Percentiles rank a stretch among this genome's conserved stretches.
Conservation (phyloP, 1,284 basidiomycete species). For the Ceratobasidium papillatum region DNA sequence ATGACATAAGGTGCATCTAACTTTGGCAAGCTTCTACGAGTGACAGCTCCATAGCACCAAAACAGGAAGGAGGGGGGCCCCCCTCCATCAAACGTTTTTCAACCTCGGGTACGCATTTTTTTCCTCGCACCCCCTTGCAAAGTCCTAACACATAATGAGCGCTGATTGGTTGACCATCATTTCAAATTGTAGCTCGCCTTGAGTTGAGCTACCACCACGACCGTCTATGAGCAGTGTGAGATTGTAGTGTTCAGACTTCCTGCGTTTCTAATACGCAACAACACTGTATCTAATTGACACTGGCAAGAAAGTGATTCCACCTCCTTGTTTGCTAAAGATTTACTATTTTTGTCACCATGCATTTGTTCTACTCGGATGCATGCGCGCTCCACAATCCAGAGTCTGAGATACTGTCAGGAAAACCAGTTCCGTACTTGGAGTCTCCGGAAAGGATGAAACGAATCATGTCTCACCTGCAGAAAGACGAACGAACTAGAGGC, state of each 20-base stretch:
- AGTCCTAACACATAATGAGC: not conserved
- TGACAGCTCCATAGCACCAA: no score
- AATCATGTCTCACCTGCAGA: slow-evolving; percentile 49
- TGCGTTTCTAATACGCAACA: not conserved
- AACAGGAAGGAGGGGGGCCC: no score
- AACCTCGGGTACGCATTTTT: no score
- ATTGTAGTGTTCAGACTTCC: not conserved
- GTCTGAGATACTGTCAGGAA: slow-evolving; percentile 52
- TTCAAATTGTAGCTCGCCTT: not conserved
- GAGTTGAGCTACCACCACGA: not conserved
- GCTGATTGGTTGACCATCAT: not conserved
- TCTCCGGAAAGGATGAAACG: slow-evolving; percentile 49
- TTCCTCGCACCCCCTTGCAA: no score
- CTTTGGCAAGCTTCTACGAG: no score
- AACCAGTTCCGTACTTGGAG: slow-evolving; percentile 51
- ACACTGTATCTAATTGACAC: not conserved
- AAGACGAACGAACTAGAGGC: slow-evolving; percentile 38
- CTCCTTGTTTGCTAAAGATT: not conserved
- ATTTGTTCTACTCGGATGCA: slow-evolving; percentile 18
- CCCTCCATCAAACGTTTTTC: no score
- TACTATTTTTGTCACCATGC: not conserved
- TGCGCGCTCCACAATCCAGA: slow-evolving; percentile 50
- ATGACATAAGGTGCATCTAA: no score
- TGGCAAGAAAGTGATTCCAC: no score
- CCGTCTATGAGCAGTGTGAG: not conserved